Conservation (phyloP, 805 yeast genomes). For the Hanseniaspora valbyensis region DNA sequence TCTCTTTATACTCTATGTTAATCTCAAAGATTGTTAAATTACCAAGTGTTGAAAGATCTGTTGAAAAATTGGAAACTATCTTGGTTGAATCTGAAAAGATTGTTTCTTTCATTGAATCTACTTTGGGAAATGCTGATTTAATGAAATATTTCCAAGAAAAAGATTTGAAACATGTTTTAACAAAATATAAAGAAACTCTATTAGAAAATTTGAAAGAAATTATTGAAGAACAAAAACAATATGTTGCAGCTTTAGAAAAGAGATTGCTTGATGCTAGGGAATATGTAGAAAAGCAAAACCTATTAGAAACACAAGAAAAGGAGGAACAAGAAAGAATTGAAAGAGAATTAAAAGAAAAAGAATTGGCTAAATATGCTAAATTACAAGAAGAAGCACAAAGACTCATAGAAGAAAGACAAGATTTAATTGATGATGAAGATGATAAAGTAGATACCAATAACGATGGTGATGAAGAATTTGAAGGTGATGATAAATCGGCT, state of each 20-base stretch:
- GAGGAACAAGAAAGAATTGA: slow-evolving; percentile 34
- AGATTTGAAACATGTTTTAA: slow-evolving; percentile 78
- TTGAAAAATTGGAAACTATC: slow-evolving; percentile 50
- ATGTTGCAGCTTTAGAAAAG: slow-evolving; percentile 44
- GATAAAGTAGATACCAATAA: slow-evolving; percentile 34
- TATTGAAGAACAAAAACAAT: slow-evolving; percentile 59
- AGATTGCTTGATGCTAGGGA: slow-evolving; percentile 67
- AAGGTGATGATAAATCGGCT: slow-evolving; percentile 23
- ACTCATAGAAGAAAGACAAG: slow-evolving; percentile 46
- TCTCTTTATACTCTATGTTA: slow-evolving; percentile 72
- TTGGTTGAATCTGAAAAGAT: slow-evolving; percentile 51
- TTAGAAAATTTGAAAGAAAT: slow-evolving; percentile 59
- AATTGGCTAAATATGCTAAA: slow-evolving; percentile 38
- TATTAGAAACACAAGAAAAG: slow-evolving; percentile 38
- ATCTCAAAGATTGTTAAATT: slow-evolving; percentile 70
- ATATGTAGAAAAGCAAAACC: slow-evolving; percentile 39
- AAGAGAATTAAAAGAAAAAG: slow-evolving; percentile 39
- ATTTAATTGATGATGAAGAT: slow-evolving; percentile 32
- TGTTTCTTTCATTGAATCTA: slow-evolving; percentile 43
- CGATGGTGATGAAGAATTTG: slow-evolving; percentile 29
- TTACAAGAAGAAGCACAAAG: slow-evolving; percentile 49
- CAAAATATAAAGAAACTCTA: slow-evolving; percentile 68
- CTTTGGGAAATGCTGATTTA: slow-evolving; percentile 38
- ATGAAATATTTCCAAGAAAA: slow-evolving; percentile 41
- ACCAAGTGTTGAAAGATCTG: slow-evolving; percentile 46